Percentiles rank a stretch among this genome's conserved stretches.
Conservation (phyloP, 176 grass and related monocot species). For the Cenchrus fungigraminus region DNA sequence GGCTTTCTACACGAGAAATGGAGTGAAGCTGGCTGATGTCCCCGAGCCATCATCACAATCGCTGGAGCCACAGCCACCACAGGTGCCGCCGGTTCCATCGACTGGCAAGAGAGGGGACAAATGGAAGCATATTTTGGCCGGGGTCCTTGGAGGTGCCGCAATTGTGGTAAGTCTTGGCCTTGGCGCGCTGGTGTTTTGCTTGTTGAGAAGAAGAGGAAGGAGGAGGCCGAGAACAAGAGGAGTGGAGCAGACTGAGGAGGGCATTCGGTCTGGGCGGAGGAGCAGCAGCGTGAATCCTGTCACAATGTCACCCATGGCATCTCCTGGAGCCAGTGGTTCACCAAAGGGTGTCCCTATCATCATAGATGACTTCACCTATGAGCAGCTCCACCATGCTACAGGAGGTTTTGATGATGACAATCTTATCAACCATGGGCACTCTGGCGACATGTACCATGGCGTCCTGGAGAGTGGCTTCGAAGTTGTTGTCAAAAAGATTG, state of each 20-base stretch:
- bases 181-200: constrained; percentile 44
- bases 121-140: constrained; percentile 57
- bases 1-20: constrained; percentile 66
- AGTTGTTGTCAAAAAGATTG: constrained; percentile 71
- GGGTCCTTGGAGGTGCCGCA: constrained; percentile 51
- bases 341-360: constrained; percentile 27
- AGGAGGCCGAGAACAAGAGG: constrained; percentile 37
- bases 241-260: constrained; percentile 51
- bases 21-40: constrained; percentile 18
- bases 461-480: constrained; percentile 63
- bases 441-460: constrained; percentile 72
- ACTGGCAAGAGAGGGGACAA: constrained; percentile 28
- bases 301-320: constrained; percentile 44
- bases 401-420: constrained; percentile 61
- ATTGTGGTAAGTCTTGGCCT: constrained; percentile 42
- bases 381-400: constrained; percentile 64
- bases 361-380: constrained; percentile 65
- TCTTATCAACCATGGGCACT: constrained; percentile 73
- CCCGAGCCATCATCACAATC: not conserved
- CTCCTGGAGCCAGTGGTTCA: constrained; percentile 33
- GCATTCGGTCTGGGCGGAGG: constrained; percentile 50
- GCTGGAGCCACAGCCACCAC: constrained; percentile 34
- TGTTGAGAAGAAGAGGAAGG: constrained; percentile 39
- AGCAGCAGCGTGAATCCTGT: constrained; percentile 64
- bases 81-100: constrained; percentile 29